Percentiles rank a stretch among this genome's conserved stretches.
Conservation (phyloP, 306 rosid genomes). For the Pterocarpus santalinus region DNA sequence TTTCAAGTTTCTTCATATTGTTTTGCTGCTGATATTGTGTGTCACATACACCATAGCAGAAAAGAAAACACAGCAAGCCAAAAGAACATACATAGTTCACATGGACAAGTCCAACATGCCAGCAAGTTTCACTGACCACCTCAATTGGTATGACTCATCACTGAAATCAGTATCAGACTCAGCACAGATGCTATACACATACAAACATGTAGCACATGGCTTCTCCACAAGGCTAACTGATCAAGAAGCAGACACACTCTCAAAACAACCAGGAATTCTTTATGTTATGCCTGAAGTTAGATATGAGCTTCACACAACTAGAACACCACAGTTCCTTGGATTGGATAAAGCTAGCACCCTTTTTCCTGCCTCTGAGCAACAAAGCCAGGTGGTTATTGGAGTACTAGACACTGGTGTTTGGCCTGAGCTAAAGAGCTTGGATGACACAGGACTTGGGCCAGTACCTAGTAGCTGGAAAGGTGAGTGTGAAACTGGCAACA, state of each 20-base stretch:
- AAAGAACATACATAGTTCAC: conserved; percentile 78
- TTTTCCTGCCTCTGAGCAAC: conserved; percentile 49
- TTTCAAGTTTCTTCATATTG: conserved; percentile 42
- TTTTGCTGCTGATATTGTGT: conserved; percentile 45
- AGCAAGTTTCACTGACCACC: conserved; percentile 61
- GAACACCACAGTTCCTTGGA: conserved; percentile 90
- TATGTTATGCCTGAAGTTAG: conserved; percentile 66
- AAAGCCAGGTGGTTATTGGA: conserved; percentile 72
- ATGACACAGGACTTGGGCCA: conserved; percentile 71
- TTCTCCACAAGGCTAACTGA: conserved; percentile 77
- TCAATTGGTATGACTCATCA: conserved; percentile 78
- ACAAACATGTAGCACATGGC: conserved; percentile 74
- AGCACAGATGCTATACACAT: conserved; percentile 83
- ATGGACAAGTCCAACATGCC: conserved; percentile 91
- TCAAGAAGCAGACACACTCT: conserved; percentile 69
- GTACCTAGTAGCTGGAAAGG: conserved; percentile 86
- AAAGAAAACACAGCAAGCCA: conserved; percentile 49
- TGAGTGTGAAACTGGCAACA: conserved; percentile 69
- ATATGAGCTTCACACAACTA: conserved; percentile 89
- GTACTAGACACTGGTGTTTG: conserved; percentile 87
- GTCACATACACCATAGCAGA: conserved; percentile 43
- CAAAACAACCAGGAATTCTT: conserved; percentile 71
- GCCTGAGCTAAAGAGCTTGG: conserved; percentile 81
- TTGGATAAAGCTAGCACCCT: conserved; percentile 51
- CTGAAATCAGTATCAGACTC: conserved; percentile 74